Evolutionary conservation across 805 yeast genomes (phyloP).

Genomic region (Sugiyamaella qingdaonensis): DNA sequence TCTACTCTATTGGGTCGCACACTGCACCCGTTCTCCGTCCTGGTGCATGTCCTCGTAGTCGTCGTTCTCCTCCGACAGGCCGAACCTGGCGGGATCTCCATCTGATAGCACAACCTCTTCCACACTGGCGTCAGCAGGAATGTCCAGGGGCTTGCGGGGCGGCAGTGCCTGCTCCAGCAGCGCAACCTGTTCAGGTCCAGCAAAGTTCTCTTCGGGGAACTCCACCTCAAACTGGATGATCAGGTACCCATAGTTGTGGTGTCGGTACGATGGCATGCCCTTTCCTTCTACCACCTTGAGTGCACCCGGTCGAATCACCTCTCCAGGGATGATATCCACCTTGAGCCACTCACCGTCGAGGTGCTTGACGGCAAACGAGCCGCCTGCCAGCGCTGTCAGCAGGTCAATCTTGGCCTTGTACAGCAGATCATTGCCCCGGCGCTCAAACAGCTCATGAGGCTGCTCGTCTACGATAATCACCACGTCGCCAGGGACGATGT

Average conservation of each 20-base stretch:
- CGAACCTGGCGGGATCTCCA: conserved; percentile 61
- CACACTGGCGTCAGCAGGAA: conserved; percentile 70
- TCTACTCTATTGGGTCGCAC: conserved; percentile 76
- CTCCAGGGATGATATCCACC: conserved; percentile 82
- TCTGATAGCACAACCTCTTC: conserved; percentile 77
- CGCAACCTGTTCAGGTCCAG: conserved; percentile 65
- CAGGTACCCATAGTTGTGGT: conserved; percentile 85
- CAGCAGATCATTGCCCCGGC: conserved; percentile 84
- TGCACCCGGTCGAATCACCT: conserved; percentile 80
- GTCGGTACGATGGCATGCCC: conserved; percentile 96
- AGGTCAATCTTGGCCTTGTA: conserved; percentile 86
- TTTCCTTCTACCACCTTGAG: conserved; percentile 81
- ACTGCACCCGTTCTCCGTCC: conserved; percentile 76
- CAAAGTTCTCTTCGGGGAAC: conserved; percentile 76
- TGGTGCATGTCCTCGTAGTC: conserved; percentile 47
- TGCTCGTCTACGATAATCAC: conserved; percentile 87
- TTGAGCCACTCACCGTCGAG: conserved; percentile 89
- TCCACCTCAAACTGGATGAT: conserved; percentile 80
- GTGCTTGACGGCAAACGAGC: conserved; percentile 81
- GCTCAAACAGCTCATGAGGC: conserved; percentile 74
- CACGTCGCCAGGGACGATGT: conserved; percentile 94
- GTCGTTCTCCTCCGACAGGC: conserved; percentile 44
- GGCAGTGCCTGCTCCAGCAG: conserved; percentile 76
- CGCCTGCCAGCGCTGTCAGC: conserved; percentile 95
- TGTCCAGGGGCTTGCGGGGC: conserved; percentile 50